Evolutionary conservation across 2,329 filamentous ascomycete genomes (phyloP).

Genomic region (Berkeleyomyces rouxiae): DNA sequence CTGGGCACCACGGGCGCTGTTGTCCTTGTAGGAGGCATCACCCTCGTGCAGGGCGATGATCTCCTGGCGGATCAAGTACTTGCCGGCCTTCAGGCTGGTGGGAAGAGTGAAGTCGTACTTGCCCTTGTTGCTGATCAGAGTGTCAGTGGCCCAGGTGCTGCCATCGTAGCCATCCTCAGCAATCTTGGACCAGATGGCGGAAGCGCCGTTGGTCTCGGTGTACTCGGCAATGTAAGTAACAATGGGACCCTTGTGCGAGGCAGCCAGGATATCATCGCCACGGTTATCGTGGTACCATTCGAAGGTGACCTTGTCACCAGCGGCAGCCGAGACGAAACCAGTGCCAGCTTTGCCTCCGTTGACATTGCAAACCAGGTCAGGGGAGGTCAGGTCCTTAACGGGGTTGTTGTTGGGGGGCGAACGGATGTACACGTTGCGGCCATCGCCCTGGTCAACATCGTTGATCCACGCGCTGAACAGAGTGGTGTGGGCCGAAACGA

Average conservation of each 20-base stretch:
- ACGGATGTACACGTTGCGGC: slow-evolving; percentile 27
- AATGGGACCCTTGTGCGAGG: slow-evolving; percentile 36
- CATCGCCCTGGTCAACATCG: slow-evolving; percentile 28
- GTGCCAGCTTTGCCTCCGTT: slow-evolving; percentile 23
- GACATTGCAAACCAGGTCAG: slow-evolving; percentile 29
- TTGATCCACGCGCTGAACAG: slow-evolving; percentile 33
- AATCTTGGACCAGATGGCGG: slow-evolving; percentile 35
- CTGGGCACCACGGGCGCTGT: slow-evolving; percentile 27
- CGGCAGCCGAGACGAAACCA: slow-evolving; percentile 27
- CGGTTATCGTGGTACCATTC: slow-evolving; percentile 36
- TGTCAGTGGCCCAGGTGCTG: slow-evolving; percentile 26
- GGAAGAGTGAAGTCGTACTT: slow-evolving; percentile 33
- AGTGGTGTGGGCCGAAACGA: slow-evolving; percentile 28
- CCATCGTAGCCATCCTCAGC: slow-evolving; percentile 23
- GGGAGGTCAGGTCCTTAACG: slow-evolving; percentile 28
- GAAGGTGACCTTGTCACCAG: slow-evolving; percentile 30
- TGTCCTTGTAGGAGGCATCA: slow-evolving; percentile 22
- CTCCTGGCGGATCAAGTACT: slow-evolving; percentile 39
- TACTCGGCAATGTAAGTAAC: slow-evolving; percentile 34
- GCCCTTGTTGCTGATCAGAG: slow-evolving; percentile 33
- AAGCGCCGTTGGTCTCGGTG: slow-evolving; percentile 27
- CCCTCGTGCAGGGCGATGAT: slow-evolving; percentile 37
- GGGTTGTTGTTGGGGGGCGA: slow-evolving; percentile 28
- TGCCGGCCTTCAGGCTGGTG: slow-evolving; percentile 27
- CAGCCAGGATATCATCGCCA: slow-evolving; percentile 34